Base-by-base conservation (phyloP, 1,139 yeast species). In the Candida tropicalis region DNA sequence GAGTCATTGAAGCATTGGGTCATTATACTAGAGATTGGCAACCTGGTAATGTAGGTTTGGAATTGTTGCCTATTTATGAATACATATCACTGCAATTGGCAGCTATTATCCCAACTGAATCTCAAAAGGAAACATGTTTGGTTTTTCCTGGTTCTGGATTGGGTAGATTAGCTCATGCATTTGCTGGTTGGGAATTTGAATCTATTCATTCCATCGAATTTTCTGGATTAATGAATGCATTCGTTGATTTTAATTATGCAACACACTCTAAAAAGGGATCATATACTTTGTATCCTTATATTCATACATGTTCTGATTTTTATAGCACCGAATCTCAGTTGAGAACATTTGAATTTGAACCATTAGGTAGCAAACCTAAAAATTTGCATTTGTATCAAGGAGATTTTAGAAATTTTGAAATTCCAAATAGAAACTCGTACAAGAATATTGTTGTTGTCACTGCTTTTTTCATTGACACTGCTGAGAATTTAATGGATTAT, bases 401-500 rank as follows among this genome's bases (percentile, higher is more conserved):
- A n/a, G 90, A 89, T 63, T 88, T 89, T 58, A 71, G 81, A 31
- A 66, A 70, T 44, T 84, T 82, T 55, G 57, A 60, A 4, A 44
- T 62, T 9, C 67, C 65, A 1, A 40, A 53, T 5, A 38, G 44
- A 3, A 56, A 58, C 1, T 46, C 52, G 13, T 71, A 68, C 42
- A 73, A 75, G n/a, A 74, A 75, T 45, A 67, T 84, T 13, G 75
- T 84, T 8, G 70, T 89, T 1, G 81, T 85, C 2, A 78, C 93
- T 1, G 85, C 85, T 2, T 89, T 84, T 57, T 87, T 89, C 60
- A 70, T 89, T 18, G 97, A 89, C 58, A 89, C 97, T 0, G 96
- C 97, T 0, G 95, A 88, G 55, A 87, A 88, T 55, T 59, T 87
- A 38, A 70, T 89, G 50, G 84, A 81, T 29, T 89, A 89, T 58